These are phyloP conservation scores for Vitis rupestris DNA, from an alignment of 164 flowering plant species.

Conservation along the genomic window DNA sequence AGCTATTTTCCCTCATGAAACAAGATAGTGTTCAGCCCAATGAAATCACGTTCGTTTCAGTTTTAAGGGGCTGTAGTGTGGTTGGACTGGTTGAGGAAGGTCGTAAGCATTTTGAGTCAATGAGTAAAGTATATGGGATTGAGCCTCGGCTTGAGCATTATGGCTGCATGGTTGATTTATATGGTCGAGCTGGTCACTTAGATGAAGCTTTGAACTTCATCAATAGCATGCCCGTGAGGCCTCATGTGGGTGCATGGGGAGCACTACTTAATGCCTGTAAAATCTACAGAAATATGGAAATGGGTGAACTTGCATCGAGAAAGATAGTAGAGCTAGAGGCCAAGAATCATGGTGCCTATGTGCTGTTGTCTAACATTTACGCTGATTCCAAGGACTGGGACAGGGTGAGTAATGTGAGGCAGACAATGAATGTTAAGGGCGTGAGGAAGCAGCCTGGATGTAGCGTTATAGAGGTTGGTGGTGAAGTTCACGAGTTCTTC, in stretches of 20 bases:
- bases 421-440: slow-evolving; percentile 40
- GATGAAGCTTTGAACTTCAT: slow-evolving; percentile 48
- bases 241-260: slow-evolving; percentile 64
- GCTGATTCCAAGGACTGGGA: slow-evolving; percentile 47
- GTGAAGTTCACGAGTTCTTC: slow-evolving; percentile 57
- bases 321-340: slow-evolving; percentile 51
- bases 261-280: slow-evolving; percentile 55
- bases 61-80: slow-evolving; percentile 50
- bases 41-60: slow-evolving; percentile 47
- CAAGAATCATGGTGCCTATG: slow-evolving; percentile 46
- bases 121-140: slow-evolving; percentile 37
- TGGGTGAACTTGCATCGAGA: slow-evolving; percentile 47
- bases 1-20: slow-evolving; percentile 49
- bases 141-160: slow-evolving; percentile 58
- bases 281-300: slow-evolving; percentile 36
- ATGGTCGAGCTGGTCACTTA: slow-evolving; percentile 52
- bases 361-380: slow-evolving; percentile 50
- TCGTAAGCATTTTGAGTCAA: slow-evolving; percentile 34
- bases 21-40: slow-evolving; percentile 43
- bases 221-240: slow-evolving; percentile 49
- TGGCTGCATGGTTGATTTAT: slow-evolving; percentile 61
- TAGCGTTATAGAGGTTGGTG: slow-evolving; percentile 51
- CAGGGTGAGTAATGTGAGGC: slow-evolving; percentile 33
- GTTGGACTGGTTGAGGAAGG: slow-evolving; percentile 55
- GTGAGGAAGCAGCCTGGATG: slow-evolving; percentile 61